Conservation (phyloP, 2,329 filamentous ascomycete genomes). For the Pseudogymnoascus pannorum region DNA sequence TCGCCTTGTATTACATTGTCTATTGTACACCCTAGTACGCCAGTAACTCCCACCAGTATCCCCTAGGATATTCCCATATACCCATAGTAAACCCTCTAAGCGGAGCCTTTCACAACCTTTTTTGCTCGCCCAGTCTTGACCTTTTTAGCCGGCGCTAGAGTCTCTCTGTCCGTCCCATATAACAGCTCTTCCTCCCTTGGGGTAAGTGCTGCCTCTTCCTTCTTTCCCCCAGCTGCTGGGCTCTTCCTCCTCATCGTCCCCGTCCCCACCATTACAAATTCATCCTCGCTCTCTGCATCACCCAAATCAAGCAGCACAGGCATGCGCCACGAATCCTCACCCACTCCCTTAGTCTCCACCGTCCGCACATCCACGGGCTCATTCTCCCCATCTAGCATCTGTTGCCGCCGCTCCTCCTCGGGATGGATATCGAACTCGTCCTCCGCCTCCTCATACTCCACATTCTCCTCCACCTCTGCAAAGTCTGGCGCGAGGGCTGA, state of each 20-base stretch:
- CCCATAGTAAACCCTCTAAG: background rate
- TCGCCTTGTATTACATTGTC: background rate
- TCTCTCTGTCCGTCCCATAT: background rate
- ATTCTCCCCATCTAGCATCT: conserved; percentile 83
- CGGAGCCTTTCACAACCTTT: background rate
- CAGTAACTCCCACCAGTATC: background rate
- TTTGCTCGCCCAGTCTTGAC: background rate
- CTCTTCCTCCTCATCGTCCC: conserved; percentile 86
- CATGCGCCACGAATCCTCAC: conserved; percentile 69
- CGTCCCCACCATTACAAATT: conserved; percentile 59
- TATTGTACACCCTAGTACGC: background rate
- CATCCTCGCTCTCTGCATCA: conserved; percentile 92
- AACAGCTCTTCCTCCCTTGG: background rate
- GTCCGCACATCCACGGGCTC: conserved; percentile 82
- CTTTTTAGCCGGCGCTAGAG: background rate
- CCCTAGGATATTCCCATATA: background rate
- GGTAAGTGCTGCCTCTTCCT: conserved; percentile 35
- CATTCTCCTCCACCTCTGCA: conserved; percentile 94
- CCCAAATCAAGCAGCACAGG: conserved; percentile 89
- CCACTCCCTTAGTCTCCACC: conserved; percentile 57
- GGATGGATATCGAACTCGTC: conserved; percentile 98
- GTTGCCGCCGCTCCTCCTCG: conserved; percentile 86
- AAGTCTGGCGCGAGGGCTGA: conserved; percentile 95
- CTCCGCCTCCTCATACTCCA: conserved; percentile 90
- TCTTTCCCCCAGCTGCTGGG: conserved; percentile 65